A percentile compares a stretch with the other conserved stretches of the same genome.
These are phyloP conservation scores for Nicotiana paniculata DNA, from an alignment of 257 asterid species.

Conservation along the genomic window DNA sequence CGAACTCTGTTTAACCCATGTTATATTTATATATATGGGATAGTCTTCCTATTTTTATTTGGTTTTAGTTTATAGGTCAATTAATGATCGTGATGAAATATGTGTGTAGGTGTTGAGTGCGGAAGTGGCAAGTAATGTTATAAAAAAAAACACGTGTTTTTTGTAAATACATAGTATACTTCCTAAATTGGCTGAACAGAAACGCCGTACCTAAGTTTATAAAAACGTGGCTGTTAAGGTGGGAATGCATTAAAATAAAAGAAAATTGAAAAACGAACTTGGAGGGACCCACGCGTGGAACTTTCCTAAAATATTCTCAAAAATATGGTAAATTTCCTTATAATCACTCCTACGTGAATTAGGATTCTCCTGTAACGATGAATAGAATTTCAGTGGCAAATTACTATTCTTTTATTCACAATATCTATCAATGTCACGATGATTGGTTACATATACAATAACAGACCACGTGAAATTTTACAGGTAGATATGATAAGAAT, in stretches of 20 bases:
- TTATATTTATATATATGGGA: constrained; percentile 19
- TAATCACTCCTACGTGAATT: too few species aligned
- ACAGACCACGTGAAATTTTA: too few species aligned
- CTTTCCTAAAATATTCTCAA: neutral
- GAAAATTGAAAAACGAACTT: neutral
- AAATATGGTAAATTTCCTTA: too few species aligned
- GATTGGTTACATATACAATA: too few species aligned
- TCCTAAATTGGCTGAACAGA: constrained; percentile 5
- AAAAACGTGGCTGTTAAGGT: constrained; percentile 47
- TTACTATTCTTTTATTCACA: too few species aligned
- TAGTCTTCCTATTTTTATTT: neutral
- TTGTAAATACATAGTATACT: neutral
- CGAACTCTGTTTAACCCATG: neutral
- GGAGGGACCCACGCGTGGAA: neutral
- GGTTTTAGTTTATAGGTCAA: neutral
- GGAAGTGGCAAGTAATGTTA: neutral
- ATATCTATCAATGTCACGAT: too few species aligned
- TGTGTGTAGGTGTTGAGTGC: constrained; percentile 9
- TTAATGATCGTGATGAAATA: constrained; percentile 20
- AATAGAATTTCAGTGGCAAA: too few species aligned
- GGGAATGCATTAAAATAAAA: constrained; percentile 5
- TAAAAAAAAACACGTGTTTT: constrained; percentile 4
- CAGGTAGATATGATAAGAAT: too few species aligned
- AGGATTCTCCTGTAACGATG: too few species aligned
- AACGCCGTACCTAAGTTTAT: neutral